Conservation (phyloP, 495 filamentous ascomycete species). For the Annulohypoxylon bovei region DNA sequence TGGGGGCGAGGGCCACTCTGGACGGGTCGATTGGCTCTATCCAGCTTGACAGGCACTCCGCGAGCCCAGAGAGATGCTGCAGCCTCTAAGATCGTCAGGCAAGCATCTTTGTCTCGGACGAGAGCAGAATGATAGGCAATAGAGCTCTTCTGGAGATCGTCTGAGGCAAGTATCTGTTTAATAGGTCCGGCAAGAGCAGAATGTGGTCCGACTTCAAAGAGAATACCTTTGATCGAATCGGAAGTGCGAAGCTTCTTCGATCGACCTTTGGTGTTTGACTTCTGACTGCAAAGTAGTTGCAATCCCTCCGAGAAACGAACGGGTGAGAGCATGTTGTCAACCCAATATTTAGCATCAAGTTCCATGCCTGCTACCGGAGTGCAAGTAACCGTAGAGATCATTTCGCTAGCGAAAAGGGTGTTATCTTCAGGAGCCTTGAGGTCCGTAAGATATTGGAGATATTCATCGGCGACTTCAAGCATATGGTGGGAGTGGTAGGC, state of each 20-base stretch:
- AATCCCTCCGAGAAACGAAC: conserved; percentile 48
- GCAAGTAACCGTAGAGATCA: conserved; percentile 49
- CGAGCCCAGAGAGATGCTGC: conserved; percentile 1
- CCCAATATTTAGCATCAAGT: conserved; percentile 51
- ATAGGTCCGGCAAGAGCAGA: conserved; percentile 3
- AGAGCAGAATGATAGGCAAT: background rate
- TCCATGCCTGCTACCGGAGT: background rate
- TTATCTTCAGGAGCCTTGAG: conserved; percentile 2
- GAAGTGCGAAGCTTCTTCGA: background rate
- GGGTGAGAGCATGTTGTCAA: conserved; percentile 54
- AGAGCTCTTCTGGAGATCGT: background rate
- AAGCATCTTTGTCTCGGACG: background rate
- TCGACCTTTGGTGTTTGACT: background rate
- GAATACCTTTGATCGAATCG: background rate
- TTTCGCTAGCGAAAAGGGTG: conserved; percentile 11
- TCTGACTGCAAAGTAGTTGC: background rate
- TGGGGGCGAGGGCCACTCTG: conserved; percentile 1
- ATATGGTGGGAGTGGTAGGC: conserved; percentile 58
- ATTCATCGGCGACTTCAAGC: conserved; percentile 46
- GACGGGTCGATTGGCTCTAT: background rate
- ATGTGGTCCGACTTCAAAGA: background rate
- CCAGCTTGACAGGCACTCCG: background rate
- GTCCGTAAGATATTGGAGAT: conserved; percentile 26
- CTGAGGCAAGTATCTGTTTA: background rate
- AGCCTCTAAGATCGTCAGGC: background rate